These are phyloP conservation scores for Pseudogymnoascus sp. DNA, from an alignment of 2,329 filamentous ascomycete genomes.

Conservation along the genomic window DNA sequence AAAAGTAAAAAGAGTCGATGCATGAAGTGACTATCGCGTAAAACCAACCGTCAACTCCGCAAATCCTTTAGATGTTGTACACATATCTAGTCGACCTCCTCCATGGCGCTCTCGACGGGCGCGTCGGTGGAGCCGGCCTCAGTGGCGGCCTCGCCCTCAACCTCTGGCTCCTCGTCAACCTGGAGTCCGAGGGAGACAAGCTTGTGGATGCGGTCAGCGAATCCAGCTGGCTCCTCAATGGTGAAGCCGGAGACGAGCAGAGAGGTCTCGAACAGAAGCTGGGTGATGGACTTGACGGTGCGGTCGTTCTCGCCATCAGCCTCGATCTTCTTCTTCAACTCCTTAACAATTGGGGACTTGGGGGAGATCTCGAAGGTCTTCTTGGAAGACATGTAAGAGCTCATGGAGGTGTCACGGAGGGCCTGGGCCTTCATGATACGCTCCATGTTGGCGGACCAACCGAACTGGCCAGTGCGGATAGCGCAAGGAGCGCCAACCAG, in stretches of 20 bases:
- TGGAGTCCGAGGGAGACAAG: conserved; percentile 95
- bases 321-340: conserved; percentile 99
- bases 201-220: conserved; percentile 99
- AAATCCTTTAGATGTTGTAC: conserved; percentile 10
- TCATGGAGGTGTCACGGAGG: conserved; percentile 99
- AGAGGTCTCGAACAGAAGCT: conserved; percentile 97
- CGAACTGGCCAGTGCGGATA: conserved; percentile 98
- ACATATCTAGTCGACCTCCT: conserved; percentile 87
- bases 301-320: conserved; percentile 95
- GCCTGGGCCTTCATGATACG: conserved; percentile 99
- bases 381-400: conserved; percentile 99
- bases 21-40: conserved; percentile 8
- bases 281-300: conserved; percentile 98
- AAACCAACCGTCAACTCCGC: conserved; percentile 6
- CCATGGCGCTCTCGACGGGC: conserved; percentile 75
- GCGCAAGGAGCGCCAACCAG: conserved; percentile 88
- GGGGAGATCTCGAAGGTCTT: conserved; percentile 99
- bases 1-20: conserved; percentile 9
- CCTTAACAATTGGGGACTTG: conserved; percentile 94
- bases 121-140: conserved; percentile 51
- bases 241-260: conserved; percentile 98
- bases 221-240: conserved; percentile 96
- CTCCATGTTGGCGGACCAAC: conserved; percentile 99
- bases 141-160: conserved; percentile 52
- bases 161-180: conserved; percentile 88